Base-by-base conservation (phyloP, 2,329 filamentous ascomycete genomes). In the Fusarium beomiforme region DNA sequence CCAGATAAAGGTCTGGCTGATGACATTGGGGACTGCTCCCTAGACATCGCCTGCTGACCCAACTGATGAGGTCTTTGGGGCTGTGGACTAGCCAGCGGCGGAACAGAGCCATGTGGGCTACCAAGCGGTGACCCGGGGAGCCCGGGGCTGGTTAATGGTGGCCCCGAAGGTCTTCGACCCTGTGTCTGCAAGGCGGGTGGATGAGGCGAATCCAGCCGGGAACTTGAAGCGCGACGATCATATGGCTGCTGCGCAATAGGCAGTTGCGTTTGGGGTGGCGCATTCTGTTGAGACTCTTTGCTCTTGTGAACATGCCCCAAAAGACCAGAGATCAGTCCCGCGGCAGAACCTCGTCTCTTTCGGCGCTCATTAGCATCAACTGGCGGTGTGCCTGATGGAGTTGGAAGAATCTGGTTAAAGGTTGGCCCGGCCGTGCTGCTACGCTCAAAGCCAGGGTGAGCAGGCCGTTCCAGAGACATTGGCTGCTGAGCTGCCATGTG, bases 271-370 rank as follows among this genome's bases (percentile, higher is more conserved):
- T 72, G 60, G 23, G 64, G 36, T 7, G 54, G 19, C 13, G 41
- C 51, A 19, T 24, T 50, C 21, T 69, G 67, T 19, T 63, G 64
- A 6, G 59, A 26, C 23, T 73, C 73, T 29, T 72, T 67, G 43
- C 67, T 64, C 41, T 69, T 78, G 11, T 72, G 69, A 14, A 66
- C 69, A 33, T 74, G 77, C 5, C 78, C 78, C 21, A 80, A 42
- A 13, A 80, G 64, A 5, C 75, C 76, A 6, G 77, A 78, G 21
- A 81, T 67, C 26, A 81, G 64, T 16, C 72, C 76, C 14, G 78
- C 73, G 8, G 78, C 71, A 11, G 80, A 80, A 17, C 75, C 71
- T 36, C 79, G 75, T 51, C 79, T 74, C 29, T 71, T 70, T 8
- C 75, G 75, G 17, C 74, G 75, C 26, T 75, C 70, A 6, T 63